A percentile compares a stretch with the other conserved stretches of the same genome.
These are phyloP conservation scores for Leccinum longicurvipes DNA, from an alignment of 768 basidiomycete genomes.

Conservation along the genomic window DNA sequence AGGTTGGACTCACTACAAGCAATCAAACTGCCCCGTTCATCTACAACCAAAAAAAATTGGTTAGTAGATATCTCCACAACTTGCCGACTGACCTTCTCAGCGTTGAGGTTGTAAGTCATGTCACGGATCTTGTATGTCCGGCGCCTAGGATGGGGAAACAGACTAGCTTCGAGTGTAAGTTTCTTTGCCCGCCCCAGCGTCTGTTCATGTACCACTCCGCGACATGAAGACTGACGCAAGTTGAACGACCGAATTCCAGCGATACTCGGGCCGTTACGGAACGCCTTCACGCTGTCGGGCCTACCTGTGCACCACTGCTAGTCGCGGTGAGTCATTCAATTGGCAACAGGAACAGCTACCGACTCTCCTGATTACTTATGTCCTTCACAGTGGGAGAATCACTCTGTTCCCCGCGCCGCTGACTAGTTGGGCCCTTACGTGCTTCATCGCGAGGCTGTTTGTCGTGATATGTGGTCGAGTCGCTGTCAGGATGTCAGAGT, in stretches of 20 bases:
- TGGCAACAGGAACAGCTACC: too few species aligned
- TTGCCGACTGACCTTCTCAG: neutral
- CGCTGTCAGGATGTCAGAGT: neutral
- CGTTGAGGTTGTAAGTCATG: neutral
- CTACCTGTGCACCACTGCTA: neutral
- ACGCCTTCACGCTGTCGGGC: neutral
- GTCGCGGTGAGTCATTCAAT: too few species aligned
- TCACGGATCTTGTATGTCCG: neutral
- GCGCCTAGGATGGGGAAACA: too few species aligned
- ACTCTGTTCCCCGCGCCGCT: neutral
- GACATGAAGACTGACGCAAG: neutral
- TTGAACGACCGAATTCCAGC: neutral
- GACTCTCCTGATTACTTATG: neutral
- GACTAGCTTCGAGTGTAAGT: too few species aligned
- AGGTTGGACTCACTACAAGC: neutral
- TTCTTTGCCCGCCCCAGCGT: neutral
- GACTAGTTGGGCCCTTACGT: neutral
- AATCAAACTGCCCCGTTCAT: neutral
- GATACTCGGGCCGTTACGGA: neutral
- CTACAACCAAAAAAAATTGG: constrained; percentile 1
- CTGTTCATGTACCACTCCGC: neutral
- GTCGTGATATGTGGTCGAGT: neutral
- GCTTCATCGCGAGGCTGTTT: neutral
- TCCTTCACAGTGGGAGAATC: neutral
- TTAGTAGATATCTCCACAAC: constrained; percentile 4